Conservation (phyloP, 176 grass and related monocot species). For the Ensete glaucum region DNA sequence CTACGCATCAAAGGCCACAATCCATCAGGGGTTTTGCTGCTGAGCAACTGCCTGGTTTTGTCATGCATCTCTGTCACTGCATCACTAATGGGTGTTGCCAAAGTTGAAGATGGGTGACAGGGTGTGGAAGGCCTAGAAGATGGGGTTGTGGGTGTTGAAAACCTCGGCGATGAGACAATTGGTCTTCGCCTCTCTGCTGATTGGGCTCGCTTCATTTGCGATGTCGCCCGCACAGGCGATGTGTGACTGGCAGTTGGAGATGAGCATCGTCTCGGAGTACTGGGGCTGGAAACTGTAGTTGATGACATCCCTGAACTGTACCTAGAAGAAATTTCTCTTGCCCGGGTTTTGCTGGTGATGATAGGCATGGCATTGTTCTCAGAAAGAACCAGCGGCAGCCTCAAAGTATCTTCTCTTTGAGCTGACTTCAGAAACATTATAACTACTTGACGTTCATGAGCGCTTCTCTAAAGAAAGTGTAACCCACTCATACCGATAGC, state of each 20-base stretch:
- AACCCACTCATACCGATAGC: neutral
- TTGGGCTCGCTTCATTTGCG: neutral
- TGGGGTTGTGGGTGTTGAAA: neutral
- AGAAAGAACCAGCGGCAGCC: neutral
- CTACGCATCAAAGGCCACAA: constrained; percentile 81
- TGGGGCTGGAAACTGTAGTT: neutral
- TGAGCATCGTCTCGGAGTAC: neutral
- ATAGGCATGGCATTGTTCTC: constrained; percentile 1
- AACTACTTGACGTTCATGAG: neutral
- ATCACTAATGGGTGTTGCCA: constrained; percentile 47
- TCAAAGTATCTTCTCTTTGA: neutral
- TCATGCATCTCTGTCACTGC: constrained; percentile 33
- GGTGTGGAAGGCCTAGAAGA: constrained; percentile 38
- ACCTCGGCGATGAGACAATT: neutral
- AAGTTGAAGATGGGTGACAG: constrained; percentile 53
- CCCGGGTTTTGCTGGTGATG: neutral
- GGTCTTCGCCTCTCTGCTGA: constrained; percentile 8
- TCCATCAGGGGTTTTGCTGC: constrained; percentile 50
- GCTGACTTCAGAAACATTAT: neutral
- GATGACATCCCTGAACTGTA: neutral
- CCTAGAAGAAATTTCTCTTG: neutral
- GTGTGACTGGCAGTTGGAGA: constrained; percentile 2
- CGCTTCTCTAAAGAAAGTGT: neutral
- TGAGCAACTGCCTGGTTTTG: constrained; percentile 23
- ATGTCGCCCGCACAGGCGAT: neutral